Conservation (phyloP, 228 moss, liverwort and hornwort species). For the Sphagnum magellanicum region DNA sequence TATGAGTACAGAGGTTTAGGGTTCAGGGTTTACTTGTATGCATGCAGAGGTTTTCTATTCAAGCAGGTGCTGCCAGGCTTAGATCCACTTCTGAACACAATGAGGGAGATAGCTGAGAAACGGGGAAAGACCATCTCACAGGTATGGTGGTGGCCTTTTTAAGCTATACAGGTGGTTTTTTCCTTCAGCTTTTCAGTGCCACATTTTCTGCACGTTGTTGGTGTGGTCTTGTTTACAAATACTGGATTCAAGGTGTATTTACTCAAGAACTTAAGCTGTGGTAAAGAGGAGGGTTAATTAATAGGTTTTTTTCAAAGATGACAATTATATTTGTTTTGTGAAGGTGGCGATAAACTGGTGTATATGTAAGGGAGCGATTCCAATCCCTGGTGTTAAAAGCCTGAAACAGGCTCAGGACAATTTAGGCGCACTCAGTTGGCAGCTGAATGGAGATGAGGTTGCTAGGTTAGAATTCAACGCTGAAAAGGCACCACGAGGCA, state of each 20-base stretch:
- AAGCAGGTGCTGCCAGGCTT: slow-evolving; percentile 84
- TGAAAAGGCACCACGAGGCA: slow-evolving; percentile 67
- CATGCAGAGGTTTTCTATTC: slow-evolving; percentile 48
- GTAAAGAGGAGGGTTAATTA: not conserved
- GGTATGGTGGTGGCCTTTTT: slow-evolving; percentile 18
- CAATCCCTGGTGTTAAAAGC: slow-evolving; percentile 90
- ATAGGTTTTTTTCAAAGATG: not conserved
- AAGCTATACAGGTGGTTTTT: not conserved
- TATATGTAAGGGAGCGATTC: slow-evolving; percentile 87
- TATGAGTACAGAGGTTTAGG: slow-evolving; percentile 24
- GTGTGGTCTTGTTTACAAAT: not conserved
- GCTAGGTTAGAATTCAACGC: slow-evolving; percentile 69
- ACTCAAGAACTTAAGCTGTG: not conserved
- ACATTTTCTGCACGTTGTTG: not conserved
- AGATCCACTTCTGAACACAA: slow-evolving; percentile 48
- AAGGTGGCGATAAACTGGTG: slow-evolving; percentile 98
- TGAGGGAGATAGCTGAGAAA: slow-evolving; percentile 54
- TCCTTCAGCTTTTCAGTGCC: not conserved
- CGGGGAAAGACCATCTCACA: slow-evolving; percentile 77
- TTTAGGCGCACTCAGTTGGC: slow-evolving; percentile 82
- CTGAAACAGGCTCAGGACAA: slow-evolving; percentile 79
- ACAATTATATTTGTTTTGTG: not conserved
- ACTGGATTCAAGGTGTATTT: not conserved
- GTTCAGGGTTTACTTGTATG: not conserved
- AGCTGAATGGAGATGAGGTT: slow-evolving; percentile 58